Conservation (phyloP, 2,329 filamentous ascomycete genomes). For the Cladosporium sp. region DNA sequence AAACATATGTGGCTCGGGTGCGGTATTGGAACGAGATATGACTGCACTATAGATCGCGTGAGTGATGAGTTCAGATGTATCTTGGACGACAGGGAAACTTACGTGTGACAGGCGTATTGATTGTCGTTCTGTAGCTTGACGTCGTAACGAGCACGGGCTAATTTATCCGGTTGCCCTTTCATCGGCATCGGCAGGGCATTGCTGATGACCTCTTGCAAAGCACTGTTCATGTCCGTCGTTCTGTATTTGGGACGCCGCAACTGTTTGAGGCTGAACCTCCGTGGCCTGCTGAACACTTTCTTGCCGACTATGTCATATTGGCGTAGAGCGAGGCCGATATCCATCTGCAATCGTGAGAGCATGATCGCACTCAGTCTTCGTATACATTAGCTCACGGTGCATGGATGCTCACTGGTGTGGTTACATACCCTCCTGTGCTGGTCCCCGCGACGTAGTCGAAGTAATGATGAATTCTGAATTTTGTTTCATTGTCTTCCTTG, state of each 20-base stretch:
- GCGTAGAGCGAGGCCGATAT: constrained; percentile 13
- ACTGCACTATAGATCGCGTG: constrained; percentile 3
- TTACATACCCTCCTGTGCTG: constrained; percentile 18
- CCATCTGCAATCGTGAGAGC: constrained; percentile 21
- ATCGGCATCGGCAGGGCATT: background rate
- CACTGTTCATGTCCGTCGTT: constrained; percentile 11
- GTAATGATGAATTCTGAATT: constrained; percentile 21
- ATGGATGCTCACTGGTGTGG: background rate
- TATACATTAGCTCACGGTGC: background rate
- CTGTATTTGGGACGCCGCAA: constrained; percentile 13
- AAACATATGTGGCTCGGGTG: constrained; percentile 12
- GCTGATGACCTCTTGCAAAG: constrained; percentile 11
- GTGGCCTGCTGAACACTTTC: constrained; percentile 16
- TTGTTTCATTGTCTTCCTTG: background rate
- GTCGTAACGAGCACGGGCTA: background rate
- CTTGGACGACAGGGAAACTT: background rate
- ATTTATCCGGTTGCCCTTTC: background rate
- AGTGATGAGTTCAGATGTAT: no score
- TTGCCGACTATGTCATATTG: constrained; percentile 16
- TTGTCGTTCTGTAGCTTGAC: constrained; percentile 12
- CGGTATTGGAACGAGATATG: constrained; percentile 6
- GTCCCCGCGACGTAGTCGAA: constrained; percentile 23
- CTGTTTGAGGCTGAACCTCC: background rate
- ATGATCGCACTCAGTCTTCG: constrained; percentile 21
- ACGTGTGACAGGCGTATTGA: constrained; percentile 14